These are phyloP conservation scores for Termitomyces eurrhizus DNA, from an alignment of 768 basidiomycete species.

Conservation along the genomic window DNA sequence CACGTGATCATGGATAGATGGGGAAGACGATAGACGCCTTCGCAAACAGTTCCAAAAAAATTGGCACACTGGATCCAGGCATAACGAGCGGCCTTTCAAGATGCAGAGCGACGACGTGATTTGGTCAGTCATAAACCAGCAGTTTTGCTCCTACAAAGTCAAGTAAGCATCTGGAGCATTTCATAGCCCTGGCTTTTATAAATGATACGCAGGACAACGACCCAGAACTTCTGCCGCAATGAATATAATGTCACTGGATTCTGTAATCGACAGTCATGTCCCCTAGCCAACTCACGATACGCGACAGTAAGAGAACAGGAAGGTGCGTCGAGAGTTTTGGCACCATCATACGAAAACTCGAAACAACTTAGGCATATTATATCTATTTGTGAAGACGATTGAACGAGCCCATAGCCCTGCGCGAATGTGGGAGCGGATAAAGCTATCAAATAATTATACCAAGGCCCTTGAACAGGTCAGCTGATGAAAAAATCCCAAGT, in stretches of 20 bases:
- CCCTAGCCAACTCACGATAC: conserved; percentile 95
- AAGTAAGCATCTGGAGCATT: conserved; percentile 56
- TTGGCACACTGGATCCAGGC: neutral
- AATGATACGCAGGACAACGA: conserved; percentile 62
- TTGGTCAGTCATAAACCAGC: conserved; percentile 92
- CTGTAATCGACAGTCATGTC: conserved; percentile 93
- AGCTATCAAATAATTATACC: conserved; percentile 89
- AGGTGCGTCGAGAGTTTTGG: conserved; percentile 42
- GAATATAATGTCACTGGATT: conserved; percentile 98
- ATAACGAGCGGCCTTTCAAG: conserved; percentile 1
- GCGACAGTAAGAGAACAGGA: conserved; percentile 97
- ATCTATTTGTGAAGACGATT: conserved; percentile 96
- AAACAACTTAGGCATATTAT: conserved; percentile 60
- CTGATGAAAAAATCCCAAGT: neutral
- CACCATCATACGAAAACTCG: neutral
- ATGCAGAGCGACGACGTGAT: conserved; percentile 99
- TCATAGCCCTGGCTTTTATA: neutral
- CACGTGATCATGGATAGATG: conserved; percentile 2
- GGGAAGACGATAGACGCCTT: conserved; percentile 7
- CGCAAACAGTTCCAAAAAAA: conserved; percentile 16
- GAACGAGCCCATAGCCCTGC: conserved; percentile 96
- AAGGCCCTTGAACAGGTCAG: conserved; percentile 91
- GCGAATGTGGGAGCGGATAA: conserved; percentile 97
- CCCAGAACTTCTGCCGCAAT: conserved; percentile 98
- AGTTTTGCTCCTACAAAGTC: conserved; percentile 99